Conservation (phyloP, 1,139 yeast genomes). For the Lodderomyces oxycetoniae region DNA sequence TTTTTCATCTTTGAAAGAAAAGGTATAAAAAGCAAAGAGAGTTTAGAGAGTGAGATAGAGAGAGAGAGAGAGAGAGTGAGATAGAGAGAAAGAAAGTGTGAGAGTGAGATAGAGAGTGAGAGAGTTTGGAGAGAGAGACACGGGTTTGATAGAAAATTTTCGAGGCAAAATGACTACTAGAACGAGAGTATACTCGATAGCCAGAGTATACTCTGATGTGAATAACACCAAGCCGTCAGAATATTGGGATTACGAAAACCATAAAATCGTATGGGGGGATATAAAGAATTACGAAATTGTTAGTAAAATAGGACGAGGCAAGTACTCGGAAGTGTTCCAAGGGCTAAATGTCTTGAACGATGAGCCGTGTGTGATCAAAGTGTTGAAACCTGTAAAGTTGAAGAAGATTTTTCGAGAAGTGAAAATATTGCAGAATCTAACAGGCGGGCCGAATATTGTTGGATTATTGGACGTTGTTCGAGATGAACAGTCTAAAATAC, state of each 20-base stretch:
- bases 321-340: slow-evolving; percentile 93
- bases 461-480: slow-evolving; percentile 71
- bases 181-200: slow-evolving; percentile 53
- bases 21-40: no score
- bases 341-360: slow-evolving; percentile 48
- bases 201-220: slow-evolving; percentile 87
- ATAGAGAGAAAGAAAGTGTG: background rate
- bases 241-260: slow-evolving; percentile 91
- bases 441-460: slow-evolving; percentile 71
- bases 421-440: slow-evolving; percentile 66
- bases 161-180: slow-evolving; percentile 6
- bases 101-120: background rate
- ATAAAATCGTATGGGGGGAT: slow-evolving; percentile 66
- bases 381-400: slow-evolving; percentile 73
- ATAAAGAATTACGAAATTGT: slow-evolving; percentile 84
- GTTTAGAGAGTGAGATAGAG: background rate
- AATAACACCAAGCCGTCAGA: slow-evolving; percentile 73
- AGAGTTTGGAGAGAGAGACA: background rate
- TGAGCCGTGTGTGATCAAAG: slow-evolving; percentile 64
- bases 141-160: background rate
- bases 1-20: no score
- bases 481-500: slow-evolving; percentile 67
- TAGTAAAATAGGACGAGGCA: slow-evolving; percentile 92
- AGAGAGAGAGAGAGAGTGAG: background rate
- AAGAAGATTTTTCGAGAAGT: slow-evolving; percentile 77